A percentile compares a stretch with the other conserved stretches of the same genome.
These are phyloP conservation scores for Tricholoma hemisulphureum DNA, from an alignment of 768 basidiomycete genomes.

Conservation along the genomic window DNA sequence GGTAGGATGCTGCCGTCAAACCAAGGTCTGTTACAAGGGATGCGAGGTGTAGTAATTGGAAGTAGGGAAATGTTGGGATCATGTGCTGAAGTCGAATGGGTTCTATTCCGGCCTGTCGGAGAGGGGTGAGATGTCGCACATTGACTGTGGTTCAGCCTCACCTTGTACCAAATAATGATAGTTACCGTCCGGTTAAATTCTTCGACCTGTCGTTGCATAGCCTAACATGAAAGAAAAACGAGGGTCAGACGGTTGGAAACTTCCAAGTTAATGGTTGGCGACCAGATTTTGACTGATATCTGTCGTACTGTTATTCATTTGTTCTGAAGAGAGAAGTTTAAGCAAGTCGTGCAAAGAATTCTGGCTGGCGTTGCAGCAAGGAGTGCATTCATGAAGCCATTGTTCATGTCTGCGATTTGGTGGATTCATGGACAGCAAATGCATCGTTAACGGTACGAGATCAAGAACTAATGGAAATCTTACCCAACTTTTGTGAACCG, in stretches of 20 bases:
- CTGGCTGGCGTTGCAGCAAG: background rate
- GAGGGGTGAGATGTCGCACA: background rate
- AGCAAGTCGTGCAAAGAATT: slow-evolving; percentile 15
- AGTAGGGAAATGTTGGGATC: slow-evolving; percentile 63
- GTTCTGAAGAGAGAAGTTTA: slow-evolving; percentile 6
- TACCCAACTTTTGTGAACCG: slow-evolving; percentile 26
- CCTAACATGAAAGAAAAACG: slow-evolving; percentile 20
- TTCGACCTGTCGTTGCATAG: slow-evolving; percentile 41
- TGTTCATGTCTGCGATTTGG: background rate
- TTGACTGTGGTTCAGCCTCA: slow-evolving; percentile 22
- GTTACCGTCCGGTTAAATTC: slow-evolving; percentile 56
- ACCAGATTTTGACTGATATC: slow-evolving; percentile 6
- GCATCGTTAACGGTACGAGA: background rate
- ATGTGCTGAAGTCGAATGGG: slow-evolving; percentile 58
- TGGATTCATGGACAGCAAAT: background rate
- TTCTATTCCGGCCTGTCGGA: slow-evolving; percentile 44
- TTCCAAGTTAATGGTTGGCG: background rate
- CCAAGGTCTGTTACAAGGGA: slow-evolving; percentile 55
- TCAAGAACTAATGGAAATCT: background rate
- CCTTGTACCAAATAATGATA: slow-evolving; percentile 71
- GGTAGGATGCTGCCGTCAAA: slow-evolving; percentile 48
- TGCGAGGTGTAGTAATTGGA: slow-evolving; percentile 54
- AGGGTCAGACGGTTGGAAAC: background rate
- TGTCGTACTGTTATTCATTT: slow-evolving; percentile 1
- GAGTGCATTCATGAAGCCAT: slow-evolving; percentile 5